A percentile compares a stretch with the other conserved stretches of the same genome.
phyloP scores from a whole-genome alignment of 2,329 filamentous ascomycete species.

The Paraconiothyrium sp. region DNA sequence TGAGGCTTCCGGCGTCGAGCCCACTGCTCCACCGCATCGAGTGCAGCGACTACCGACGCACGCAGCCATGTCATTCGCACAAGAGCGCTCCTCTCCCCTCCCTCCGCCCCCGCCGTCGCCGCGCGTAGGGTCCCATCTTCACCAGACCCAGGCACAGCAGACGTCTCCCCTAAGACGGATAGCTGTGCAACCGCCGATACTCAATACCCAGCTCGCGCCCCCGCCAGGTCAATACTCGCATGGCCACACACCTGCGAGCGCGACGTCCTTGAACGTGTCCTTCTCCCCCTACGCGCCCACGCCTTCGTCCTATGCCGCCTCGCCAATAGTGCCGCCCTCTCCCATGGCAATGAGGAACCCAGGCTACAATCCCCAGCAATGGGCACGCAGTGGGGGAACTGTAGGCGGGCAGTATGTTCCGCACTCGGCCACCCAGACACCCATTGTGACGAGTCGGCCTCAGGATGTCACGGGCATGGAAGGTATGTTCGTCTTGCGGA shows the following conservation, averaged over 20 bases:
- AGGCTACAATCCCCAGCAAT: conserved; percentile 61
- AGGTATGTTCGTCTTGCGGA: conserved; percentile 46
- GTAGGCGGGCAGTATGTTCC: conserved; percentile 50
- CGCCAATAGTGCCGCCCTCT: conserved; percentile 28
- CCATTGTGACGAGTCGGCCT: conserved; percentile 34
- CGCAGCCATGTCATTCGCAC: conserved; percentile 28
- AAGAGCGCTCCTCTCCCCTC: conserved; percentile 31
- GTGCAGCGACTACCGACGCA: not conserved
- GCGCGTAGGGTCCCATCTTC: conserved; percentile 14
- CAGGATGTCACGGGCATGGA: conserved; percentile 59
- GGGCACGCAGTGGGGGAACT: conserved; percentile 52
- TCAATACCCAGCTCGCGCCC: conserved; percentile 53
- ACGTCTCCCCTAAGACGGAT: conserved; percentile 45
- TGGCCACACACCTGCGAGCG: conserved; percentile 52
- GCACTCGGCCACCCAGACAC: conserved; percentile 43
- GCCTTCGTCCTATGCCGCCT: conserved; percentile 29
- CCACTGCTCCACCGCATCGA: conserved; percentile 16
- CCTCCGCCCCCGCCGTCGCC: conserved; percentile 35
- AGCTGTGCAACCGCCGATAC: conserved; percentile 53
- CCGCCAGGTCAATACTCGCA: conserved; percentile 45
- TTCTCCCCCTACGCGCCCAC: conserved; percentile 49
- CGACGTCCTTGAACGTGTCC: conserved; percentile 47
- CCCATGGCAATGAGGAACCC: conserved; percentile 49
- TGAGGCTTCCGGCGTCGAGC: conserved; percentile 42
- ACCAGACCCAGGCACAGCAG: conserved; percentile 31